Percentiles rank a stretch among this genome's conserved stretches.
Evolutionary conservation across 163 green algal genomes (phyloP).

Genomic region (Chlorella variabilis): DNA sequence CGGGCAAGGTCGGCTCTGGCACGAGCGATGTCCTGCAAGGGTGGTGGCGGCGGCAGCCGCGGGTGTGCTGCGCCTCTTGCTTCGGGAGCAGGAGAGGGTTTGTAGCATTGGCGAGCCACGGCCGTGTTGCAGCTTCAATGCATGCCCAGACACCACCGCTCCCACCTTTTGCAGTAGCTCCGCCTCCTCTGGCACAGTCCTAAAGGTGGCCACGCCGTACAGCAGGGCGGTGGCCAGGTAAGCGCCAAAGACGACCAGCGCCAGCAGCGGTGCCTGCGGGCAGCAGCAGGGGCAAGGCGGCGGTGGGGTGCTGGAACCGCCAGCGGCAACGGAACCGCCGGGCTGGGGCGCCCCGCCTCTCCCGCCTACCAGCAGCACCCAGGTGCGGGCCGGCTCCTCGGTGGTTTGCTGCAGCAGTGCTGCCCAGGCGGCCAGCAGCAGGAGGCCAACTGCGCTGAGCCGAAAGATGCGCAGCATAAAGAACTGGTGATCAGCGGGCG

Average conservation of each 20-base stretch:
- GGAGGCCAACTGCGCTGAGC: neutral
- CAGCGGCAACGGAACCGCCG: too few species aligned
- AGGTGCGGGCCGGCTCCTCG: neutral
- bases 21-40: slow-evolving; percentile 48
- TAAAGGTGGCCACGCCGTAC: slow-evolving; percentile 54
- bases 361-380: slow-evolving; percentile 24
- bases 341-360: too few species aligned
- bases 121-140: neutral
- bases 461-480: slow-evolving; percentile 34
- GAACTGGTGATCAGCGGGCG: too few species aligned
- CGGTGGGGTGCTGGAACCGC: too few species aligned
- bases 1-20: slow-evolving; percentile 44
- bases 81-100: too few species aligned
- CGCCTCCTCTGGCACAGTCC: slow-evolving; percentile 56
- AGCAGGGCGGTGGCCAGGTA: slow-evolving; percentile 44
- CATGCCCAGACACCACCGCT: too few species aligned
- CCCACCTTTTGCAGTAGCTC: slow-evolving; percentile 48
- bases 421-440: slow-evolving; percentile 16
- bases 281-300: neutral
- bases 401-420: neutral
- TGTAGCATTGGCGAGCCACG: too few species aligned
- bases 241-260: slow-evolving; percentile 36
- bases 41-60: neutral
- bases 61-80: neutral
- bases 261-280: slow-evolving; percentile 40